phyloP scores from a whole-genome alignment of 345 rosid species.

The Turnera subulata region DNA sequence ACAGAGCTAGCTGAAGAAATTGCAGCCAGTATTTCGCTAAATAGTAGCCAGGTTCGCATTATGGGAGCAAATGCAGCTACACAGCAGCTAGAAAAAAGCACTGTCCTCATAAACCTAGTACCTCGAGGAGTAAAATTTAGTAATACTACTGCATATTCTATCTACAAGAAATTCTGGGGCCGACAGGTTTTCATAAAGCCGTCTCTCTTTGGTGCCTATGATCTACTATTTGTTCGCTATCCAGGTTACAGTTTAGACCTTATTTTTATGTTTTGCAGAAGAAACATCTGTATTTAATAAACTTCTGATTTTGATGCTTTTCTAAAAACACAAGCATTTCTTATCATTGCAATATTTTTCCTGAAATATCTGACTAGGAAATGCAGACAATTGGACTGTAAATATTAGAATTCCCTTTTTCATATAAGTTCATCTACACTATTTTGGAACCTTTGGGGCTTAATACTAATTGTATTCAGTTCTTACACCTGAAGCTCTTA shows the following conservation, averaged over 20 bases:
- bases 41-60: slow-evolving; percentile 57
- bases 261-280: too few relatives aligned
- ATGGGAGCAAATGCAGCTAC: slow-evolving; percentile 65
- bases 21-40: slow-evolving; percentile 38
- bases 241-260: slow-evolving; percentile 50
- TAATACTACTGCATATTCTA: slow-evolving; percentile 29
- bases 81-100: slow-evolving; percentile 54
- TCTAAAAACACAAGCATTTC: too few relatives aligned
- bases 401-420: slow-evolving; percentile 8
- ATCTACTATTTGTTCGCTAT: slow-evolving; percentile 53
- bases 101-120: slow-evolving; percentile 55
- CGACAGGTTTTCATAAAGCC: slow-evolving; percentile 36
- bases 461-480: not conserved
- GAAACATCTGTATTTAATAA: too few relatives aligned
- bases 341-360: too few relatives aligned
- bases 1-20: slow-evolving; percentile 59
- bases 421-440: not conserved
- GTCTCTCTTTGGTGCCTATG: slow-evolving; percentile 54
- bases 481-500: slow-evolving; percentile 5
- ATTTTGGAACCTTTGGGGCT: not conserved
- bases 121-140: slow-evolving; percentile 46
- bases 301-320: too few relatives aligned
- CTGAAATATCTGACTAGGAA: too few relatives aligned
- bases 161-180: slow-evolving; percentile 56
- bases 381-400: too few relatives aligned